These are phyloP conservation scores for Tricholoma sp. DNA, from an alignment of 768 basidiomycete species.

Conservation along the genomic window DNA sequence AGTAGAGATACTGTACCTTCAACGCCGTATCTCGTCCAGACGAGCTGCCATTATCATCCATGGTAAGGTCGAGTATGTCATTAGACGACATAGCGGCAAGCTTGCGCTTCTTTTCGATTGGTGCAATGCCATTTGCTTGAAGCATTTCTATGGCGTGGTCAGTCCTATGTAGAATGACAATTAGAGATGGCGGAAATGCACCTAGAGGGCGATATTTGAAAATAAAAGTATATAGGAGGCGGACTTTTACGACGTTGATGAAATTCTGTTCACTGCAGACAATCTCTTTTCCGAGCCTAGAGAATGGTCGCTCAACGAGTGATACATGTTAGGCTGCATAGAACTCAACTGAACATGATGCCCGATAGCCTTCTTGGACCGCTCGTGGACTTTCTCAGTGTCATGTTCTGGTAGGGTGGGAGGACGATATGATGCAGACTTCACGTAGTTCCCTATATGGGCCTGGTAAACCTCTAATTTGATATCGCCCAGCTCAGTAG, in stretches of 20 bases:
- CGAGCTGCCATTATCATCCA: too few relatives aligned
- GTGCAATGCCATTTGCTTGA: conserved; percentile 12
- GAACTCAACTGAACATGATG: not conserved
- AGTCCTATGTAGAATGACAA: not conserved
- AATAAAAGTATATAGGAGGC: not conserved
- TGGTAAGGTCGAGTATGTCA: too few relatives aligned
- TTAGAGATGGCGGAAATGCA: not conserved
- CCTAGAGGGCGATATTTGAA: conserved; percentile 15
- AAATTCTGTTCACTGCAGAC: not conserved
- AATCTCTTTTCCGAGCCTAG: not conserved
- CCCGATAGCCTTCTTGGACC: not conserved
- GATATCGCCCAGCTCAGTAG: conserved; percentile 10
- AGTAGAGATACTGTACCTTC: too few relatives aligned
- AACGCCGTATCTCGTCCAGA: too few relatives aligned
- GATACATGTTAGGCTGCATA: too few relatives aligned
- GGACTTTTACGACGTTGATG: not conserved
- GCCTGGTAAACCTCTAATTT: conserved; percentile 9
- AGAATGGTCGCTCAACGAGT: too few relatives aligned
- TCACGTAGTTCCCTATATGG: not conserved
- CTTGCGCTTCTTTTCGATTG: not conserved
- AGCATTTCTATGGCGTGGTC: not conserved
- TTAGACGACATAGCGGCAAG: too few relatives aligned
- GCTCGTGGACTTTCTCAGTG: conserved; percentile 1
- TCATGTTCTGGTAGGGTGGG: not conserved
- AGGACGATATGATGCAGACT: not conserved